Evolutionary conservation across 2,329 filamentous ascomycete genomes (phyloP), one percentile per base, ranked within the genome.

Genomic region (Bimuria novae-zelandiae): DNA sequence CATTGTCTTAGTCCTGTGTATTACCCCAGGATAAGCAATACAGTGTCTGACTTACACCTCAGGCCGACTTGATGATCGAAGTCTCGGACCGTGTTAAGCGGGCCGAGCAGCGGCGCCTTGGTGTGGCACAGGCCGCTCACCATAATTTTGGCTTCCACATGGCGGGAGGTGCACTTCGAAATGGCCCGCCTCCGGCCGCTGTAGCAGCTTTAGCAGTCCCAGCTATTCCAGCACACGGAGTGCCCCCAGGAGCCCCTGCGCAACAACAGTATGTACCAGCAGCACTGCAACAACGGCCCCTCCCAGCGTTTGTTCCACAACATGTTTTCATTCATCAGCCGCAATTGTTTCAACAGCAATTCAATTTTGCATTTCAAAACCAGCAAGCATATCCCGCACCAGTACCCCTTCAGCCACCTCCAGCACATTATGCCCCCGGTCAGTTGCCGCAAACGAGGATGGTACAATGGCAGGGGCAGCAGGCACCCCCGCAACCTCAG

Each of bases 71-170:
- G 14, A 74, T 80, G 17, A 79, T 90, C 12, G 40, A 70, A 32
- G 72, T 88, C 41, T 86, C 86, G 0, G 78, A 84, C 2, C 67
- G 69, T 3, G 81, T 86, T 45, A 69, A 70, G 52, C 54, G 64
- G 49, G 65, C 59, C 14, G 72, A 75, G 39, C 48, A 69, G 19
- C 52, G 52, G 23, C 67, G 69, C 2, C 61, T 47, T 56, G 53
- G 46, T 3, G 58, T 41, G 25, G 65, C 62, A 7, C 55, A 54
- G 17, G 53, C 25, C 16, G 32, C 51, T 33, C 44, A 59, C 17
- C 40, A 60, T 10, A 57, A 36, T 1, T 69, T 67, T 36, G 62
- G 61, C 36, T 64, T 50, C 16, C 58, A 61, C 14, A 68, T 70
- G 63, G 35, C 57, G 2, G 59, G 56, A 3, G 50, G 62, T 16